Evolutionary conservation across 139 green algal species (phyloP).

Genomic region (Chlorella sp.): DNA sequence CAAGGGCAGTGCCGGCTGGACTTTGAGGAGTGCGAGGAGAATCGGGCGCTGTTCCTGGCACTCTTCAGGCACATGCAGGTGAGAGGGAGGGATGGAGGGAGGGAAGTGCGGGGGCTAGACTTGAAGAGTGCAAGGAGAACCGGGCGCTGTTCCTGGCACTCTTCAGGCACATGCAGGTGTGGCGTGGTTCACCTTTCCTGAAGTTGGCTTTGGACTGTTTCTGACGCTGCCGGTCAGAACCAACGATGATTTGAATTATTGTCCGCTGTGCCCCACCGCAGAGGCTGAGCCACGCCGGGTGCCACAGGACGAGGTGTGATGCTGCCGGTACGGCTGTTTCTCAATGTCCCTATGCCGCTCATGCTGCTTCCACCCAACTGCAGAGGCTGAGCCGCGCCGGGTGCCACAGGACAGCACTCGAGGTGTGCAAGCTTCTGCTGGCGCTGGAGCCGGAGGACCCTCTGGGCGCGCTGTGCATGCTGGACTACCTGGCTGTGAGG

Average conservation of each 20-base stretch:
- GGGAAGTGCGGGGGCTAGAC: no score
- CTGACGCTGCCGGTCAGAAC: no score
- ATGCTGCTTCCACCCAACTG: not conserved
- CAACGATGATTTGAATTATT: no score
- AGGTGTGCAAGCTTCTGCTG: constrained; percentile 88
- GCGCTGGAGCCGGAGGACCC: constrained; percentile 77
- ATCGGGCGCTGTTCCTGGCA: constrained; percentile 76
- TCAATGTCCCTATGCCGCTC: no score
- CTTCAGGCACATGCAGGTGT: constrained; percentile 73
- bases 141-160: constrained; percentile 77
- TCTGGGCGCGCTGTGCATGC: constrained; percentile 57
- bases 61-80: constrained; percentile 79
- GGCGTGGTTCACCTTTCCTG: no score
- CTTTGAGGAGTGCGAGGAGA: constrained; percentile 49
- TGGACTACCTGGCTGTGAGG: constrained; percentile 85
- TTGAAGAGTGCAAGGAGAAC: constrained; percentile 55
- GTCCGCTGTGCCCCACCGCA: constrained; percentile 19
- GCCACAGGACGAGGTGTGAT: no score
- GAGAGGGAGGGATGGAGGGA: no score
- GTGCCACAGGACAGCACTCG: constrained; percentile 76
- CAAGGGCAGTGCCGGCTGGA: constrained; percentile 53
- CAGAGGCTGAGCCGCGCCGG: constrained; percentile 70
- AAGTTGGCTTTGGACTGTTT: no score
- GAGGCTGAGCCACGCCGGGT: constrained; percentile 68
- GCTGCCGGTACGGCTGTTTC: no score